Conservation (phyloP, 2,329 filamentous ascomycete genomes). For the Lecanicillium sp. region DNA sequence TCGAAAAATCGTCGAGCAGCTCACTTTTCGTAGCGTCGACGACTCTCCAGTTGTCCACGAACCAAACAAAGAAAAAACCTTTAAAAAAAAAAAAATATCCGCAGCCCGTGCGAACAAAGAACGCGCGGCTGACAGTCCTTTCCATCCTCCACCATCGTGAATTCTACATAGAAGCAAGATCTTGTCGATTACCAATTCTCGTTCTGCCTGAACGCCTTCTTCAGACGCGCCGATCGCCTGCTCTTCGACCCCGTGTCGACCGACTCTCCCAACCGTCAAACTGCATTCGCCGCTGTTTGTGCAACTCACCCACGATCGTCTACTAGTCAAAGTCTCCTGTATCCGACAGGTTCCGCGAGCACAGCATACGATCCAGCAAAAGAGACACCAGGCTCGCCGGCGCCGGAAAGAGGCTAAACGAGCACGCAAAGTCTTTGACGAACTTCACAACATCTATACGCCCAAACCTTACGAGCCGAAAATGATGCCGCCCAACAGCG, state of each 20-base stretch:
- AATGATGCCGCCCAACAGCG: conserved; percentile 36
- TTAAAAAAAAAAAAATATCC: conserved; percentile 4
- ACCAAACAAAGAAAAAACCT: not conserved
- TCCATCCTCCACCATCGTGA: conserved; percentile 7
- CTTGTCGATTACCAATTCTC: not conserved
- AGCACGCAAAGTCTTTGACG: conserved; percentile 31
- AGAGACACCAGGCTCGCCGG: conserved; percentile 23
- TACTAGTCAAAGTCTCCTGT: conserved; percentile 25
- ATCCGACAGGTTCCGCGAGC: conserved; percentile 11
- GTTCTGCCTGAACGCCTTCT: conserved; percentile 3
- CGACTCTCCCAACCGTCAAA: conserved; percentile 49
- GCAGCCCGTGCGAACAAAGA: conserved; percentile 3
- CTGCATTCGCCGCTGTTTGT: conserved; percentile 67
- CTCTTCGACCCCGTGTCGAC: conserved; percentile 1
- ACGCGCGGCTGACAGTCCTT: not conserved
- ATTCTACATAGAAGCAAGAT: not conserved
- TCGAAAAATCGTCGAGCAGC: conserved; percentile 1
- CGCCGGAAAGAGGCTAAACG: conserved; percentile 25
- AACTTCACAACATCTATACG: conserved; percentile 35
- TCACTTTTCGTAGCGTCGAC: conserved; percentile 4
- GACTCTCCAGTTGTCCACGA: conserved; percentile 3
- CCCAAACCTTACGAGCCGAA: conserved; percentile 33
- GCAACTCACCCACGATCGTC: conserved; percentile 40
- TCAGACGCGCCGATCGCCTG: not conserved
- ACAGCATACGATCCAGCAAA: conserved; percentile 21